phyloP scores from a whole-genome alignment of 2,329 filamentous ascomycete species.

The Talaromyces sp. region DNA sequence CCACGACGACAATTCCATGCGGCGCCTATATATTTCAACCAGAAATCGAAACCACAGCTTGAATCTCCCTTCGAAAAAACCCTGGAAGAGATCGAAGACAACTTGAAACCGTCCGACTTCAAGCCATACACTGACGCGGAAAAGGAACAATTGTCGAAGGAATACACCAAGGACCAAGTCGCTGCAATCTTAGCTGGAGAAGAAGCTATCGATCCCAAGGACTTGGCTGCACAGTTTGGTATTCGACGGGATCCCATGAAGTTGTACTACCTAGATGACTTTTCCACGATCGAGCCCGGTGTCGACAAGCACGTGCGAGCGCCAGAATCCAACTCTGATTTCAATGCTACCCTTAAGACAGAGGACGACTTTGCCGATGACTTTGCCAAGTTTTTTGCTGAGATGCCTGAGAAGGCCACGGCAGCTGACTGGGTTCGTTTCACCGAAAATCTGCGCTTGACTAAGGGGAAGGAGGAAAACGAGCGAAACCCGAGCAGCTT shows the following conservation, averaged over 20 bases:
- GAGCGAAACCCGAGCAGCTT: conserved; percentile 45
- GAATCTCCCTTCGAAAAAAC: conserved; percentile 19
- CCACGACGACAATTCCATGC: conserved; percentile 46
- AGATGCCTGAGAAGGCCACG: conserved; percentile 49
- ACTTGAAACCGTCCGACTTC: conserved; percentile 23
- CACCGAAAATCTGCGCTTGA: conserved; percentile 43
- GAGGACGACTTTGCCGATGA: conserved; percentile 57
- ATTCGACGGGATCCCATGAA: conserved; percentile 66
- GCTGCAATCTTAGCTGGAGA: conserved; percentile 78
- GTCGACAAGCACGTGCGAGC: conserved; percentile 63
- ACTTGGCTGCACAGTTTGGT: conserved; percentile 67
- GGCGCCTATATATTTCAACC: conserved; percentile 34
- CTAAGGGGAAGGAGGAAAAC: conserved; percentile 44
- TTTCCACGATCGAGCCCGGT: conserved; percentile 68
- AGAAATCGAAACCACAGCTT: conserved; percentile 34
- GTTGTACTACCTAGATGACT: conserved; percentile 75
- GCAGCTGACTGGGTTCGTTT: conserved; percentile 37
- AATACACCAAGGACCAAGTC: conserved; percentile 76
- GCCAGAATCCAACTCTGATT: conserved; percentile 46
- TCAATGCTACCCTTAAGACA: conserved; percentile 55
- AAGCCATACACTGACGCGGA: conserved; percentile 64
- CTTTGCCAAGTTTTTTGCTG: conserved; percentile 43
- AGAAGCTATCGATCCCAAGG: conserved; percentile 64
- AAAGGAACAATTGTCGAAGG: conserved; percentile 53
- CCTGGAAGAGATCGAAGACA: conserved; percentile 16